phyloP scores from a whole-genome alignment of 139 green algal genomes.

The Chlorella sp. region DNA sequence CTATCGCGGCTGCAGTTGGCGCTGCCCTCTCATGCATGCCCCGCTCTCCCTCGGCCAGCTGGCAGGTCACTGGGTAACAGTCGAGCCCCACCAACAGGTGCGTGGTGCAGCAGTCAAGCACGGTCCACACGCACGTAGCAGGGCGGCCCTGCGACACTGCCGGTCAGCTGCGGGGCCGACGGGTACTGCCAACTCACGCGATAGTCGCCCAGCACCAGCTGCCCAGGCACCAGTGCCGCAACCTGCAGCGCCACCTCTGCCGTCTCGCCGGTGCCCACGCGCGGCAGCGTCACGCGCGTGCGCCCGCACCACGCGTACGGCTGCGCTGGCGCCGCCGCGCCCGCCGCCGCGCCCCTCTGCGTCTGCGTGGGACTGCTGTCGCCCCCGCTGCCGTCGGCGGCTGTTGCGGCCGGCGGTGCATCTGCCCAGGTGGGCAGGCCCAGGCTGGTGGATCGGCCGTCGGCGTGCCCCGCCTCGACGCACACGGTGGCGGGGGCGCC shows the following conservation, averaged over 20 bases:
- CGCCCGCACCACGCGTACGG: slow-evolving; percentile 50
- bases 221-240: slow-evolving; percentile 40
- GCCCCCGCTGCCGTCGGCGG: not conserved
- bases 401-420: not conserved
- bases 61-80: too few relatives aligned
- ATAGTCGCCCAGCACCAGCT: slow-evolving; percentile 10
- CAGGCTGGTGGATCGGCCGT: not conserved
- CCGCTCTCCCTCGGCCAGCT: too few relatives aligned
- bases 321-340: slow-evolving; percentile 29
- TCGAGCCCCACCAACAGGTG: too few relatives aligned
- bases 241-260: slow-evolving; percentile 47
- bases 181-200: slow-evolving; percentile 11
- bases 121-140: not conserved
- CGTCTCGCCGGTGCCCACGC: slow-evolving; percentile 24
- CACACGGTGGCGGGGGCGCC: slow-evolving; percentile 25
- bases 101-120: too few relatives aligned
- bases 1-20: too few relatives aligned
- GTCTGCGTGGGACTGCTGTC: not conserved
- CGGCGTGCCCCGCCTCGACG: slow-evolving; percentile 32
- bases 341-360: not conserved
- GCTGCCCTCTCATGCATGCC: too few relatives aligned
- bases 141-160: not conserved
- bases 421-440: not conserved
- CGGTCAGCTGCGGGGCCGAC: not conserved
- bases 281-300: slow-evolving; percentile 32